Conservation (phyloP, 306 rosid species). For the Cicer arietinum region DNA sequence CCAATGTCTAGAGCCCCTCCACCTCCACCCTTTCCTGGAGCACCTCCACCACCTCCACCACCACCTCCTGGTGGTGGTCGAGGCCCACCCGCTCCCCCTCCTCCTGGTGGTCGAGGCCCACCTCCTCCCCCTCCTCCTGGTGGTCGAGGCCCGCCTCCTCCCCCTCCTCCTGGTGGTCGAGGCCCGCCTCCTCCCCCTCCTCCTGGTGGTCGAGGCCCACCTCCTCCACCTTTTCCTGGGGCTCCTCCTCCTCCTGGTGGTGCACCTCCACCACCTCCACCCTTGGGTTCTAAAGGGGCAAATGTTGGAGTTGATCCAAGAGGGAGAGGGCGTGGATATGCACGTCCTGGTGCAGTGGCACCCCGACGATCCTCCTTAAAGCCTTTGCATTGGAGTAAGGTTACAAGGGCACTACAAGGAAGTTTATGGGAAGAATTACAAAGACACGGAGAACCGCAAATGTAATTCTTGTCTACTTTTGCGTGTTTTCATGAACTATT, state of each 20-base stretch:
- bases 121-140: constrained; percentile 52
- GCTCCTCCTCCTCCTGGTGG: constrained; percentile 63
- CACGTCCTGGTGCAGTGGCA: constrained; percentile 64
- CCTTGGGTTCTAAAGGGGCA: constrained; percentile 63
- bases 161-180: constrained; percentile 12
- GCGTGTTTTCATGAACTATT: constrained; percentile 35
- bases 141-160: constrained; percentile 49
- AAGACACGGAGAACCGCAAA: constrained; percentile 81
- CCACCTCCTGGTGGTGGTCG: constrained; percentile 24
- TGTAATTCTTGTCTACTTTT: constrained; percentile 54
- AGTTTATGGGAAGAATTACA: constrained; percentile 99
- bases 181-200: constrained; percentile 53
- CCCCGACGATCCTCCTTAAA: constrained; percentile 79
- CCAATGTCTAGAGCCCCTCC: constrained; percentile 1
- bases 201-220: constrained; percentile 58
- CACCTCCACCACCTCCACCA: constrained; percentile 36
- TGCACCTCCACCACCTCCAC: constrained; percentile 76
- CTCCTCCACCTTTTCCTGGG: constrained; percentile 61
- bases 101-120: constrained; percentile 24
- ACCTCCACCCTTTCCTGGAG: constrained; percentile 22
- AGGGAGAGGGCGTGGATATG: constrained; percentile 91
- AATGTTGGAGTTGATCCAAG: constrained; percentile 54
- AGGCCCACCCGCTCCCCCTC: constrained; percentile 40
- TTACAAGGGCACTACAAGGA: constrained; percentile 89
- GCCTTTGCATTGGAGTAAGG: constrained; percentile 98